Evolutionary conservation across 1,284 basidiomycete genomes (phyloP).

Genomic region (Vanrija humicola): DNA sequence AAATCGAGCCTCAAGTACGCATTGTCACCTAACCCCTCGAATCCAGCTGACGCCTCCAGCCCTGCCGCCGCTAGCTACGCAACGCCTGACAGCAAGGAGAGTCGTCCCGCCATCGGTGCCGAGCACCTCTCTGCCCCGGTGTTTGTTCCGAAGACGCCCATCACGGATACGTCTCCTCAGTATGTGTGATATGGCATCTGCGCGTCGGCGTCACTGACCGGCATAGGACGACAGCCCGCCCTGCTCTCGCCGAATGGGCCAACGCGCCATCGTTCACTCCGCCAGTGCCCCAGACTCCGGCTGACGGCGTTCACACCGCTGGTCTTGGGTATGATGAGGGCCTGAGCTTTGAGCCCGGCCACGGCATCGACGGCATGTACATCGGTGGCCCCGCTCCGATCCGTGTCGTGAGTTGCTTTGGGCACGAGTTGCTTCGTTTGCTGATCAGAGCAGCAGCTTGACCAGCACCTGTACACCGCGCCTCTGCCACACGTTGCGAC

Average conservation of each 20-base stretch:
- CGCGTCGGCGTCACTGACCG: too few relatives aligned
- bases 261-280: slow-evolving; percentile 14
- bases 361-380: slow-evolving; percentile 49
- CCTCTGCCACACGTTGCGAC: slow-evolving; percentile 56
- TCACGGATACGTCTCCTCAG: slow-evolving; percentile 23
- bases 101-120: slow-evolving; percentile 8
- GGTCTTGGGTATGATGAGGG: slow-evolving; percentile 27
- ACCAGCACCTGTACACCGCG: slow-evolving; percentile 85
- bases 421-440: background rate
- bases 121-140: slow-evolving; percentile 60
- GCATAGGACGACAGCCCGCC: background rate
- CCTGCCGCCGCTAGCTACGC: slow-evolving; percentile 8
- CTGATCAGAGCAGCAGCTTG: slow-evolving; percentile 56
- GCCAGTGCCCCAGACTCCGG: background rate
- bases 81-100: slow-evolving; percentile 51
- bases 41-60: background rate
- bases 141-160: slow-evolving; percentile 69
- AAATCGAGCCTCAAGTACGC: slow-evolving; percentile 15
- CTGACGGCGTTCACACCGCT: background rate
- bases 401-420: slow-evolving; percentile 59
- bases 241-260: slow-evolving; percentile 9
- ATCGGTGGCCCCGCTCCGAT: slow-evolving; percentile 53
- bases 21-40: background rate
- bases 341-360: slow-evolving; percentile 9
- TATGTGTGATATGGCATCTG: background rate